Conservation (phyloP, 2,329 filamentous ascomycete species). For the Penicillium sp. region DNA sequence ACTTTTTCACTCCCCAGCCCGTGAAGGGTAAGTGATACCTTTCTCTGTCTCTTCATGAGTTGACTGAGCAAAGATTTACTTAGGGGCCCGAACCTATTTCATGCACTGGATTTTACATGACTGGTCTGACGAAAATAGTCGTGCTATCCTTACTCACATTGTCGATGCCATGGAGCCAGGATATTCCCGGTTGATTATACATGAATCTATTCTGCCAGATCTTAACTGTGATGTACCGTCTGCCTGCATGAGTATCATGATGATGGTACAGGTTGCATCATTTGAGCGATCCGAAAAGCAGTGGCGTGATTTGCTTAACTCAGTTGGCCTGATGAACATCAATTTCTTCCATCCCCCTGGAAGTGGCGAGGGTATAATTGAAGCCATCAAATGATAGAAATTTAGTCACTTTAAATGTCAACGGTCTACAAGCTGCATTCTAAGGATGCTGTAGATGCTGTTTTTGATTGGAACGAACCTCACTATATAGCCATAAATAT, state of each 20-base stretch:
- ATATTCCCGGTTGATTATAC: constrained; percentile 27
- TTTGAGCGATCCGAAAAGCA: constrained; percentile 23
- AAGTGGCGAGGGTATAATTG: not conserved
- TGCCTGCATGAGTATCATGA: constrained; percentile 15
- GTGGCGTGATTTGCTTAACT: constrained; percentile 12
- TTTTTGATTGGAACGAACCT: no score
- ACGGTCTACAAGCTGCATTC: no score
- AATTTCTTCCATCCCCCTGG: not conserved
- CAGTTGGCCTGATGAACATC: not conserved
- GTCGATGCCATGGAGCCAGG: constrained; percentile 21
- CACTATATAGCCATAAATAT: no score
- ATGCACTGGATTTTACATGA: constrained; percentile 29
- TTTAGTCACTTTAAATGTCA: no score
- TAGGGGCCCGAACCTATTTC: constrained; percentile 26
- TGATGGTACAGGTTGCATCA: constrained; percentile 21
- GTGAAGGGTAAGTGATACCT: not conserved
- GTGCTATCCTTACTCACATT: constrained; percentile 16
- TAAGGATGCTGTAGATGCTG: no score
- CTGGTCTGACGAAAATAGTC: constrained; percentile 25
- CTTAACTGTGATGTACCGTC: not conserved
- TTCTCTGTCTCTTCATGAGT: not conserved
- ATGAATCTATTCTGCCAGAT: constrained; percentile 27
- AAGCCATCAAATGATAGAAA: not conserved
- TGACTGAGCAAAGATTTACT: no score
- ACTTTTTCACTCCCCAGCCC: constrained; percentile 24